Conservation (phyloP, 2,329 filamentous ascomycete species). For the Diaporthe capsici region DNA sequence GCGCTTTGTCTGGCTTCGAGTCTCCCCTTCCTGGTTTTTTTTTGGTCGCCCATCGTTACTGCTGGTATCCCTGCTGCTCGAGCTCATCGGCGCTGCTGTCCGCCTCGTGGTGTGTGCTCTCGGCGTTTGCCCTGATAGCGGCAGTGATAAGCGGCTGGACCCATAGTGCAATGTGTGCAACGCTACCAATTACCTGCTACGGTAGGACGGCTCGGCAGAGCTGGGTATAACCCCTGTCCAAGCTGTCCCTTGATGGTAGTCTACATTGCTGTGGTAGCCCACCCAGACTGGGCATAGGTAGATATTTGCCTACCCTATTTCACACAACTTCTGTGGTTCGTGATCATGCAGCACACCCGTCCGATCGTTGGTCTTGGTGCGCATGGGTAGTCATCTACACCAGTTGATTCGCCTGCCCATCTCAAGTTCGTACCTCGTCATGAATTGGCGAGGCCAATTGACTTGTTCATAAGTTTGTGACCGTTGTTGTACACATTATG, state of each 20-base stretch:
- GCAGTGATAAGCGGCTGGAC: conserved; percentile 14
- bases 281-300: neutral
- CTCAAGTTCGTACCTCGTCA: neutral
- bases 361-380: neutral
- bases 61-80: conserved; percentile 14
- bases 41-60: neutral
- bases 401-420: neutral
- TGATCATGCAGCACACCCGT: neutral
- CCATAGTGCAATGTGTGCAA: conserved; percentile 1
- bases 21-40: conserved; percentile 5
- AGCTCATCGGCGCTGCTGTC: neutral
- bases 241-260: conserved; percentile 14
- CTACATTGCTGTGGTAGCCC: neutral
- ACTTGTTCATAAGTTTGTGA: conserved; percentile 1
- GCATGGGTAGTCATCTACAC: neutral
- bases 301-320: neutral
- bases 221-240: neutral
- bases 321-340: neutral
- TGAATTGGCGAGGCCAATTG: neutral
- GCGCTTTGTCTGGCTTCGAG: neutral
- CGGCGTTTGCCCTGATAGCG: conserved; percentile 22
- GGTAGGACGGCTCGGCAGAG: conserved; percentile 22
- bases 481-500: conserved; percentile 16
- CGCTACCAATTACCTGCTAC: conserved; percentile 1
- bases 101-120: conserved; percentile 9